Evolutionary conservation across 2,329 filamentous ascomycete genomes (phyloP).

Genomic region (Raffaelea albimanens): DNA sequence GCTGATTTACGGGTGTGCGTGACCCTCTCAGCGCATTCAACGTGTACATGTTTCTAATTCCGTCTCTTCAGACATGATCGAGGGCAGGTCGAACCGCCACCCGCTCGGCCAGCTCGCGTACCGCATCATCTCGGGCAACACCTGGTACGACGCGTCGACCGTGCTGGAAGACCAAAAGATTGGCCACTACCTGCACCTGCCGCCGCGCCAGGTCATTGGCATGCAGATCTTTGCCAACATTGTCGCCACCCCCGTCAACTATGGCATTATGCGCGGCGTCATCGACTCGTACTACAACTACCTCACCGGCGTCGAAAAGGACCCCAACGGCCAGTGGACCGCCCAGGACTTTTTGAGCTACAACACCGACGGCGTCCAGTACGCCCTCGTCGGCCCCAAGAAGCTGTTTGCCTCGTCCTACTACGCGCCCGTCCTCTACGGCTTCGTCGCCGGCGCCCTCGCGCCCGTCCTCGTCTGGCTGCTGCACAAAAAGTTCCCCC

Average conservation of each 20-base stretch:
- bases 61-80: slow-evolving; percentile 11
- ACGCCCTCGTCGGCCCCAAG: slow-evolving; percentile 12
- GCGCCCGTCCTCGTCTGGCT: slow-evolving; percentile 10
- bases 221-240: slow-evolving; percentile 14
- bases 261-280: slow-evolving; percentile 13
- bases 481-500: slow-evolving; percentile 12
- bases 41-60: background rate
- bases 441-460: slow-evolving; percentile 12
- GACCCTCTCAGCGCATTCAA: background rate
- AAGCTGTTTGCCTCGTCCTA: slow-evolving; percentile 12
- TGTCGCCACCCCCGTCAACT: slow-evolving; percentile 13
- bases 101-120: slow-evolving; percentile 13
- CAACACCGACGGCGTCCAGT: slow-evolving; percentile 13
- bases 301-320: slow-evolving; percentile 7
- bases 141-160: slow-evolving; percentile 11
- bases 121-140: slow-evolving; percentile 13
- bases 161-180: slow-evolving; percentile 13
- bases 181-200: slow-evolving; percentile 12
- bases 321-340: slow-evolving; percentile 14
- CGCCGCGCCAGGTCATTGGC: slow-evolving; percentile 14
- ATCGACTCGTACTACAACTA: slow-evolving; percentile 11
- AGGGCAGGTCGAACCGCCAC: slow-evolving; percentile 6
- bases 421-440: slow-evolving; percentile 12
- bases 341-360: slow-evolving; percentile 12
- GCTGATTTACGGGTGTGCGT: slow-evolving; percentile 12